Percentiles rank a stretch among this genome's conserved stretches.
Conservation (phyloP, 805 yeast genomes). For the Blastobotrys terrestris region DNA sequence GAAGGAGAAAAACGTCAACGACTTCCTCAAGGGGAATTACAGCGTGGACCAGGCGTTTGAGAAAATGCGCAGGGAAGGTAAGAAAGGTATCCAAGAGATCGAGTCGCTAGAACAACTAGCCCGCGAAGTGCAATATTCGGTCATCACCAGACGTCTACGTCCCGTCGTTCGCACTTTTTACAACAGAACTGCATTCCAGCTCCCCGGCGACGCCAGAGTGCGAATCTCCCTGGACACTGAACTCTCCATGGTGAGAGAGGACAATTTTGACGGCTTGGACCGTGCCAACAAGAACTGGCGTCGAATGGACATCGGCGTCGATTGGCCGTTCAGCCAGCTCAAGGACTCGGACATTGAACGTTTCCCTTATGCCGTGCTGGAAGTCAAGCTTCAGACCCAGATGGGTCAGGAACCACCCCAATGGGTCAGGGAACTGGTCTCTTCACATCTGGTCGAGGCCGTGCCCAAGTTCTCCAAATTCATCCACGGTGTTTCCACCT, state of each 20-base stretch:
- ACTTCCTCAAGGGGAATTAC: slow-evolving; percentile 73
- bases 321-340: slow-evolving; percentile 86
- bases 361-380: slow-evolving; percentile 96
- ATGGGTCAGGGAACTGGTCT: slow-evolving; percentile 91
- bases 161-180: slow-evolving; percentile 96
- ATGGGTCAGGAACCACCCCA: slow-evolving; percentile 98
- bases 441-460: slow-evolving; percentile 93
- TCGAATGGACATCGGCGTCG: slow-evolving; percentile 96
- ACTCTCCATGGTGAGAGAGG: slow-evolving; percentile 95
- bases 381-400: slow-evolving; percentile 95
- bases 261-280: slow-evolving; percentile 87
- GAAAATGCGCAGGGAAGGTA: slow-evolving; percentile 88
- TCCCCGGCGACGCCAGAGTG: slow-evolving; percentile 98
- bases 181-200: slow-evolving; percentile 97
- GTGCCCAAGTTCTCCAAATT: slow-evolving; percentile 97
- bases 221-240: slow-evolving; percentile 97
- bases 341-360: slow-evolving; percentile 81
- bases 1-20: slow-evolving; percentile 85
- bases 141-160: slow-evolving; percentile 73
- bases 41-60: slow-evolving; percentile 88
- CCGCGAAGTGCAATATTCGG: slow-evolving; percentile 85
- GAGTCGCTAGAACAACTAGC: slow-evolving; percentile 91
- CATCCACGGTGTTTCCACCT: slow-evolving; percentile 93
- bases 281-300: slow-evolving; percentile 95
- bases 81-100: slow-evolving; percentile 78